Evolutionary conservation across 306 rosid species (phyloP), one percentile per base, ranked within the genome.

Genomic region (Sophora flavescens): DNA sequence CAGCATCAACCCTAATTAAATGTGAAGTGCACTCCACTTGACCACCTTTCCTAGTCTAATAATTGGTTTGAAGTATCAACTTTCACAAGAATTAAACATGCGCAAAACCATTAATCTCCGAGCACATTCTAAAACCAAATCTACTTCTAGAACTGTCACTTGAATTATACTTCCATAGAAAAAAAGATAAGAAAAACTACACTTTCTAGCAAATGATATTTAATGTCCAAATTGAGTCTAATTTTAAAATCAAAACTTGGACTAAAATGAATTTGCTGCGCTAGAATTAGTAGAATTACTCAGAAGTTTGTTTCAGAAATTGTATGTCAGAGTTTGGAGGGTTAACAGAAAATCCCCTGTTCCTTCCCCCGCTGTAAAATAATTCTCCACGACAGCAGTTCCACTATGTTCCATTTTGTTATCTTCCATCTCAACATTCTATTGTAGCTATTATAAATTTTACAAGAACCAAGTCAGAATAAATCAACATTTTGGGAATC

Each of bases 31-130:
- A 68, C 44, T 68, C n/a, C 48, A 67, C 16, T 50, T 22, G 51
- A 75, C 72, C 60, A 50, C 47, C 72, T 70, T 75, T 70, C 50
- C 72, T 32, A 41, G 50, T 48, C 58, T 52, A 45, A 60, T 68
- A 70, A 44, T 54, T 45, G 61, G 73, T 6, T 50, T 17, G 17
- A 14, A 7, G 56, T 52, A 74, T 64, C 62, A 63, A 32, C 58
- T 62, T 54, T 35, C 53, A 44, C 47, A 32, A 75, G 18, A 53
- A 63, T 56, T 18, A 73, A 18, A 47, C 61, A 22, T 11, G 70
- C 51, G 45, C 4, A 69, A 59, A 67, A 54, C 53, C 28, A n/a
- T 48, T 6, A 39, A 30, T 44, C 67, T 58, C 57, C 12, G 3
- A 63, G 61, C 76, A 77, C 17, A 64, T 62, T 69, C 11, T 65